Conservation (phyloP, 164 flowering plant genomes). For the Stephania cephalantha region DNA sequence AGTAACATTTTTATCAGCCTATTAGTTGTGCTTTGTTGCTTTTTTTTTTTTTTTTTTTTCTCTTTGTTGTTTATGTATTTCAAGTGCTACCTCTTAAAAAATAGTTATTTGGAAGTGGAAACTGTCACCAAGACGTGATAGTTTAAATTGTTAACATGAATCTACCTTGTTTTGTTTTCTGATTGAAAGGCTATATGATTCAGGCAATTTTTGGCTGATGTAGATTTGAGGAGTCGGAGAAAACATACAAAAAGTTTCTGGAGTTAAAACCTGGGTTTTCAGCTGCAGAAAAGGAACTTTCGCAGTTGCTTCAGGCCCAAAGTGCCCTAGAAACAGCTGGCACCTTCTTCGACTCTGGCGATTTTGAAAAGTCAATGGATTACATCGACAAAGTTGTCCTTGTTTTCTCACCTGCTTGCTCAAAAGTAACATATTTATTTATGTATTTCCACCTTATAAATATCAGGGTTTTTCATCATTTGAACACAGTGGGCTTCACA, state of each 20-base stretch:
- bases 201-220: slow-evolving; percentile 51
- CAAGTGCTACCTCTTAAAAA: not conserved
- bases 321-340: slow-evolving; percentile 63
- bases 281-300: slow-evolving; percentile 79
- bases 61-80: not conserved
- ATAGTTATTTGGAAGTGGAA: not conserved
- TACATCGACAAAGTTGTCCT: slow-evolving; percentile 83
- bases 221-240: slow-evolving; percentile 93
- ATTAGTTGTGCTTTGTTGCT: not conserved
- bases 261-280: slow-evolving; percentile 69
- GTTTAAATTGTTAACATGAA: not conserved
- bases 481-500: not conserved
- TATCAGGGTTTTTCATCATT: not conserved
- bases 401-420: slow-evolving; percentile 88
- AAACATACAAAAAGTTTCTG: slow-evolving; percentile 62
- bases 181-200: slow-evolving; percentile 43
- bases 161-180: slow-evolving; percentile 22
- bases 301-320: slow-evolving; percentile 73
- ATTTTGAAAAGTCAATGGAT: slow-evolving; percentile 67
- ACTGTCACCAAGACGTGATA: not conserved
- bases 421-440: slow-evolving; percentile 38
- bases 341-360: slow-evolving; percentile 57
- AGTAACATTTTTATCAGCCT: not conserved
- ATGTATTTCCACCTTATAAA: not conserved
- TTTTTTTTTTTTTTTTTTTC: not conserved